Conservation (phyloP, 805 yeast genomes). For the Lipomyces sp. region DNA sequence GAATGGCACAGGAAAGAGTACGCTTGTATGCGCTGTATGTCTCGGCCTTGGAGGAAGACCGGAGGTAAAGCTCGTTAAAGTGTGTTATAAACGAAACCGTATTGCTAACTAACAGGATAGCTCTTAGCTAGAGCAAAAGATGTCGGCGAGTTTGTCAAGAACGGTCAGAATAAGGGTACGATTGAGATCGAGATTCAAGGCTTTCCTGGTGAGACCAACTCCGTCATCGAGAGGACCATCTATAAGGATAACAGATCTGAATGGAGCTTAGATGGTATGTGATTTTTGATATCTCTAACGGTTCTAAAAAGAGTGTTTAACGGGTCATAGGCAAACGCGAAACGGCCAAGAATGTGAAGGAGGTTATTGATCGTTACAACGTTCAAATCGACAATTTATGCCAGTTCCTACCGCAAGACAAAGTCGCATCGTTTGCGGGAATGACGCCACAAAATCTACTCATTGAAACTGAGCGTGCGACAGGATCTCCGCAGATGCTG, state of each 20-base stretch:
- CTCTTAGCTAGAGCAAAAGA: slow-evolving; percentile 70
- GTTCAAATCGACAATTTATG: slow-evolving; percentile 91
- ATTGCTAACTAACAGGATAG: slow-evolving; percentile 10
- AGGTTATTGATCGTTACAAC: slow-evolving; percentile 56
- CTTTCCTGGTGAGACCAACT: slow-evolving; percentile 42
- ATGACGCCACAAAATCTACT: slow-evolving; percentile 75
- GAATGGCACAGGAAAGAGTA: slow-evolving; percentile 94
- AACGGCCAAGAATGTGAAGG: slow-evolving; percentile 49
- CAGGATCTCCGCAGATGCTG: slow-evolving; percentile 64
- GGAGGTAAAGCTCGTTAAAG: slow-evolving; percentile 44
- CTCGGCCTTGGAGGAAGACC: slow-evolving; percentile 84
- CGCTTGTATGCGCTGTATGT: slow-evolving; percentile 91
- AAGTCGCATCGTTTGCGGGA: slow-evolving; percentile 90
- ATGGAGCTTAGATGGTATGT: slow-evolving; percentile 43
- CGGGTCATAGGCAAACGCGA: slow-evolving; percentile 23
- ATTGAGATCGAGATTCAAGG: slow-evolving; percentile 60
- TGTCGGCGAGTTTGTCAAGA: slow-evolving; percentile 69
- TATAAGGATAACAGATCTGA: slow-evolving; percentile 44
- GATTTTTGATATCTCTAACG: slow-evolving; percentile 13
- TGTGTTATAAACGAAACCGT: neutral
- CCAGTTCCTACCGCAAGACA: slow-evolving; percentile 93
- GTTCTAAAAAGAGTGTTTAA: slow-evolving; percentile 30
- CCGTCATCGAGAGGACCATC: slow-evolving; percentile 47
- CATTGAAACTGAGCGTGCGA: slow-evolving; percentile 78
- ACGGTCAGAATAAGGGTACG: slow-evolving; percentile 56